Evolutionary conservation across 2,329 filamentous ascomycete species (phyloP).

Genomic region (Ophiosphaerella narmari): DNA sequence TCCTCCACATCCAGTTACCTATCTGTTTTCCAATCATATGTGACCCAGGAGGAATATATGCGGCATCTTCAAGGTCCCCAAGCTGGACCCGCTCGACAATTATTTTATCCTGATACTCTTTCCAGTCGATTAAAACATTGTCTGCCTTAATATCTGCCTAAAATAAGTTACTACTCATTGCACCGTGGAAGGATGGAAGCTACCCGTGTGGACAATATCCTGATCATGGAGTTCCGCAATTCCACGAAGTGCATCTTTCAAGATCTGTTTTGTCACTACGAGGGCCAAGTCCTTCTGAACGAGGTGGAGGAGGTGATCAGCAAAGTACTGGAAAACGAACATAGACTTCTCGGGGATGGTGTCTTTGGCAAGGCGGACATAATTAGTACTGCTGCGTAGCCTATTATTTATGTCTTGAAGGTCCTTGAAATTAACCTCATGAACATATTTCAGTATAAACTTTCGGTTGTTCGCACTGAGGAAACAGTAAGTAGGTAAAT

Average conservation of each 20-base stretch:
- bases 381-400: background rate
- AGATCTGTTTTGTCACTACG: constrained; percentile 47
- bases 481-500: no score
- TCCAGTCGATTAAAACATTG: no score
- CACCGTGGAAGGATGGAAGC: no score
- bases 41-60: background rate
- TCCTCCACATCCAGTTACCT: background rate
- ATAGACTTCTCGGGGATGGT: constrained; percentile 52
- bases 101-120: no score
- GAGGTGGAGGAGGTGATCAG: constrained; percentile 50
- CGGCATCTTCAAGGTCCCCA: no score
- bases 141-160: no score
- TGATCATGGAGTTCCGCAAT: constrained; percentile 3
- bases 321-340: constrained; percentile 53
- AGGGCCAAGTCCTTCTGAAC: constrained; percentile 48
- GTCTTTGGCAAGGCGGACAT: constrained; percentile 36
- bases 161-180: no score
- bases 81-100: no score
- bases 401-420: background rate
- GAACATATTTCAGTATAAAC: no score
- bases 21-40: background rate
- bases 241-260: constrained; percentile 34
- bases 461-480: no score
- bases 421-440: constrained; percentile 14
- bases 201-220: no score